Conservation (phyloP, 306 rosid genomes). For the Dicorynia guianensis region DNA sequence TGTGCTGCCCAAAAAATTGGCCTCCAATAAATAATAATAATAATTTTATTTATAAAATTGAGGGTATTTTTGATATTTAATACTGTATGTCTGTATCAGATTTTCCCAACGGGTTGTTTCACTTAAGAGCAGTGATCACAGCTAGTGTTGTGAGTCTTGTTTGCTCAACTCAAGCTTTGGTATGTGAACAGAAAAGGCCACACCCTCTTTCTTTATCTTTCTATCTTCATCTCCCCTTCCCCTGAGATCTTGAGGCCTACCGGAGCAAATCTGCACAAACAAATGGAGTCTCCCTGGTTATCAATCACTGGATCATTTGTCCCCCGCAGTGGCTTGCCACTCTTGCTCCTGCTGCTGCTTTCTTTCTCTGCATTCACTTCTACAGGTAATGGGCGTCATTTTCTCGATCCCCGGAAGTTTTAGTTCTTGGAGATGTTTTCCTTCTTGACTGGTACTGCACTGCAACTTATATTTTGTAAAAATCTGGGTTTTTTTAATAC, state of each 20-base stretch:
- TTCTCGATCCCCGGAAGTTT: neutral
- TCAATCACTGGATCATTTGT: conserved; percentile 60
- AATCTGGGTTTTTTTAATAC: neutral
- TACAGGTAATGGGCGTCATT: conserved; percentile 54
- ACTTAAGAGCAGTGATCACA: neutral
- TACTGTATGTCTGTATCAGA: neutral
- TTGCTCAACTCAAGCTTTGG: conserved; percentile 23
- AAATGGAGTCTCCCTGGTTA: conserved; percentile 56
- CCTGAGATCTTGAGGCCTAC: conserved; percentile 53
- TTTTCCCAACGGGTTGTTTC: neutral
- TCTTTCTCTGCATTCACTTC: conserved; percentile 72
- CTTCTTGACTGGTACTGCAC: neutral
- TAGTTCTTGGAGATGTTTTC: conserved; percentile 20
- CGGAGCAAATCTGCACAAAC: conserved; percentile 47
- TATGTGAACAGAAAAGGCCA: conserved; percentile 33
- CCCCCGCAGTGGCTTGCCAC: conserved; percentile 46
- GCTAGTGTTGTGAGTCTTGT: neutral
- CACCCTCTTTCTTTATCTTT: conserved; percentile 3
- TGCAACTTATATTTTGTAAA: conserved; percentile 10
- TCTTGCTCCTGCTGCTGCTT: conserved; percentile 56
- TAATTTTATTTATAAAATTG: neutral
- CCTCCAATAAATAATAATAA: neutral
- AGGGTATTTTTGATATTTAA: conserved; percentile 39
- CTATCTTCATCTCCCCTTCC: conserved; percentile 31
- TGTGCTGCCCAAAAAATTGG: neutral